These are phyloP conservation scores for Podospora bellae-mahoneyi DNA, from an alignment of 495 filamentous ascomycete genomes.

Conservation along the genomic window DNA sequence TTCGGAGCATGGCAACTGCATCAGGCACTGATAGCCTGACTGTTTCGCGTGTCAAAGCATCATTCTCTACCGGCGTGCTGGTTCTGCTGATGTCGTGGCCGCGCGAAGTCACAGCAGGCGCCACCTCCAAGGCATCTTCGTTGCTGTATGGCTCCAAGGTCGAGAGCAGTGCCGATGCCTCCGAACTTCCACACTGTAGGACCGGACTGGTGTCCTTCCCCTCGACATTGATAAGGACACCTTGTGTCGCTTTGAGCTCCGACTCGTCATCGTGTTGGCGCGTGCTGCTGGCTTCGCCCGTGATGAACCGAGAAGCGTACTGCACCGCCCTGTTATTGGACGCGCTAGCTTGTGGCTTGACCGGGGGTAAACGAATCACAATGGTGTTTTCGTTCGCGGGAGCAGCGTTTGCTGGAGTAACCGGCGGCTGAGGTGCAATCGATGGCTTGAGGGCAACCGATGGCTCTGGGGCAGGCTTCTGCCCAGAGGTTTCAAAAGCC, in stretches of 20 bases:
- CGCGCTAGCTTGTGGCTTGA: not conserved
- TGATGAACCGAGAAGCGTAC: not conserved
- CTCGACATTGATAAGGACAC: not conserved
- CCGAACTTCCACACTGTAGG: not conserved
- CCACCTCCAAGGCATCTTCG: not conserved
- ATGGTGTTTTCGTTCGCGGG: not conserved
- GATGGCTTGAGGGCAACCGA: not conserved
- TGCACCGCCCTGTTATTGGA: not conserved
- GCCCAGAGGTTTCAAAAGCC: not conserved
- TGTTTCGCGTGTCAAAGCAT: not conserved
- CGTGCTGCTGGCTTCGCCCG: not conserved
- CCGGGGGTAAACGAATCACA: not conserved
- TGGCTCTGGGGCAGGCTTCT: not conserved
- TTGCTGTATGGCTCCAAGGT: constrained; percentile 5
- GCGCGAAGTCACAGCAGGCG: not conserved
- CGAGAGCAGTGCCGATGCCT: constrained; percentile 4
- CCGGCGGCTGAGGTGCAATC: not conserved
- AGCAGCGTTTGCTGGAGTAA: not conserved
- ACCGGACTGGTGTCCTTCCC: not conserved
- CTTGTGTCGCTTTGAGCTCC: not conserved
- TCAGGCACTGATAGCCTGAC: not conserved
- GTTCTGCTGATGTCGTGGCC: not conserved
- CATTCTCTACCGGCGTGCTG: not conserved
- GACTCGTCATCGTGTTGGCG: not conserved
- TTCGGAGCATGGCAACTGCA: not conserved